Evolutionary conservation across 495 filamentous ascomycete species (phyloP), one percentile per base, ranked within the genome.

Genomic region (Parmelia sp.): DNA sequence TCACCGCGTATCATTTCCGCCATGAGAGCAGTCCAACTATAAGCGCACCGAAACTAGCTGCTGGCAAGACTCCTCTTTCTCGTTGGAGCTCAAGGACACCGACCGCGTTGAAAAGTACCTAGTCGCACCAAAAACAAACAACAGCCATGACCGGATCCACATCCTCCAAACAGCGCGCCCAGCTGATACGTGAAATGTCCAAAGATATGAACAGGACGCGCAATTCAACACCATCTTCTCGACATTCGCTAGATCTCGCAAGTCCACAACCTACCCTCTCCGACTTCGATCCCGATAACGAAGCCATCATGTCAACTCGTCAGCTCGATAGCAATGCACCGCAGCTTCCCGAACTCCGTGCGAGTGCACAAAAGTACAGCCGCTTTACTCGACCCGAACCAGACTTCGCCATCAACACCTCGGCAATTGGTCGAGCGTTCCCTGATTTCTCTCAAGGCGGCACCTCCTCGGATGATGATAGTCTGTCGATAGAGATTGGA

Each of bases 401-500:
- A 14, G 77, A 81, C 55, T 81, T 76, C 61, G 74, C 73, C 39
- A 79, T 88, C 69, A 84, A 88, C 74, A 88, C 84, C 10, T 88
- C 85, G 12, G 84, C 80, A 42, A 76, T 88, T 53, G 83, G 82
- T 29, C 82, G 80, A 68, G 78, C 81, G 59, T 88, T 88, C 72
- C 86, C 86, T 29, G 80, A 88, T 67, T 88, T 83, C 62, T 79
- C 79, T 11, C 74, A 78, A 63, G 67, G 77, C 11, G 72, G 73
- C 37, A 73, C 76, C 4, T 79, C 78, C 2, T 75, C 77, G 56
- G 69, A 74, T 17, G 69, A 76, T 59, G 72, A 73, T 58, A 73
- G 73, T 12, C 65, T 77, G 57, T 80, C 78, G 0, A 73, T 83
- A 55, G 80, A 82, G 62, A 58, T 79, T 27, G 79, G 80, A 42